phyloP scores from a whole-genome alignment of 345 rosid species.

The Gossypium sturtianum region DNA sequence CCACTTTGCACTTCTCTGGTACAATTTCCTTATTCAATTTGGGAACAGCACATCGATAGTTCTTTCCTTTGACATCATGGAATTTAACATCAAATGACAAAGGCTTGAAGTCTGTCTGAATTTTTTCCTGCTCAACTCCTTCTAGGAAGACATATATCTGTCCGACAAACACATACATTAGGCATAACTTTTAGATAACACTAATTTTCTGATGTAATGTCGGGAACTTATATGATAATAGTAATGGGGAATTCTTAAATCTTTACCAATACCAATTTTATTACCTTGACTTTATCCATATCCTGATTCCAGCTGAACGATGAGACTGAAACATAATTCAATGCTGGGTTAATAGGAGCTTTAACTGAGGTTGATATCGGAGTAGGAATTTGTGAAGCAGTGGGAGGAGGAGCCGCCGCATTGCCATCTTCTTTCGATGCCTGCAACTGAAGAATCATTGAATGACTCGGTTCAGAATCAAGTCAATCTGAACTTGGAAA shows the following conservation, averaged over 20 bases:
- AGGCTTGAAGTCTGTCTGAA: constrained; percentile 60
- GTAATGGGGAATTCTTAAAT: too few species aligned
- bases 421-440: constrained; percentile 20
- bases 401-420: constrained; percentile 16
- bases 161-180: neutral
- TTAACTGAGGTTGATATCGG: constrained; percentile 39
- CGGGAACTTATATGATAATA: too few species aligned
- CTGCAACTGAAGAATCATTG: constrained; percentile 21
- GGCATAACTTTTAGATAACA: neutral
- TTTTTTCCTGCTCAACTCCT: constrained; percentile 68
- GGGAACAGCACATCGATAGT: constrained; percentile 59
- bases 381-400: constrained; percentile 28
- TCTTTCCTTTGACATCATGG: constrained; percentile 80
- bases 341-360: constrained; percentile 26
- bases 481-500: neutral
- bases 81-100: constrained; percentile 63
- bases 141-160: constrained; percentile 80
- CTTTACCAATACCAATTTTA: neutral
- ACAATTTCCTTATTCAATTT: constrained; percentile 71
- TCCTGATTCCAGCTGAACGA: constrained; percentile 98
- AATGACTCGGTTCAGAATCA: neutral
- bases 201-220: neutral
- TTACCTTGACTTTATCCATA: constrained; percentile 83
- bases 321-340: constrained; percentile 46
- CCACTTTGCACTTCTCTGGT: constrained; percentile 73